Evolutionary conservation across 768 basidiomycete genomes (phyloP).

Genomic region (Panellus pusillus): DNA sequence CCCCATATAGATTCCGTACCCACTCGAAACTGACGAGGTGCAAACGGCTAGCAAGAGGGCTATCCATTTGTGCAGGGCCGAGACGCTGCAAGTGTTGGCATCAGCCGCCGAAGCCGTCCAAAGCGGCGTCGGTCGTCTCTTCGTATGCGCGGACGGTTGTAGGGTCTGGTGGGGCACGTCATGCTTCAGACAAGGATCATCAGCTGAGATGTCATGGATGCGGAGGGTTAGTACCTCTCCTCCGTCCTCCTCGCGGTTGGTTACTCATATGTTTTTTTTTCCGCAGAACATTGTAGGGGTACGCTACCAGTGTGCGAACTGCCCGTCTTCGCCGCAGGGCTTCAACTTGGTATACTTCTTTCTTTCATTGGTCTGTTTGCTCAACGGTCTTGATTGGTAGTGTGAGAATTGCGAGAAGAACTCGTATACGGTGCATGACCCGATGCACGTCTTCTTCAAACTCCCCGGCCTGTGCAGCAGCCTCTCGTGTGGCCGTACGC

Average conservation of each 20-base stretch:
- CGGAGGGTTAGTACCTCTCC: constrained; percentile 41
- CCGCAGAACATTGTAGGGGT: constrained; percentile 71
- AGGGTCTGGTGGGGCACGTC: constrained; percentile 42
- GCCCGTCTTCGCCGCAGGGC: constrained; percentile 68
- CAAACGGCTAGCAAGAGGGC: constrained; percentile 76
- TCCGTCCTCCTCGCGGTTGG: not conserved
- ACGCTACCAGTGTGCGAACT: constrained; percentile 89
- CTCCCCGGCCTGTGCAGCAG: constrained; percentile 73
- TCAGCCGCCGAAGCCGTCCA: constrained; percentile 40
- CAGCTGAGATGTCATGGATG: constrained; percentile 63
- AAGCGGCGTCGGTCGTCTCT: constrained; percentile 59
- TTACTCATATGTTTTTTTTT: not conserved
- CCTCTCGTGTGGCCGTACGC: constrained; percentile 50
- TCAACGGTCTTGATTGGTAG: constrained; percentile 36
- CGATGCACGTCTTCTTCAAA: constrained; percentile 87
- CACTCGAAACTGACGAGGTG: constrained; percentile 67
- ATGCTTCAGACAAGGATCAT: constrained; percentile 50
- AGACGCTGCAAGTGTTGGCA: constrained; percentile 65
- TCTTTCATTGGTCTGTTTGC: not conserved
- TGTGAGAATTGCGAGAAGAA: constrained; percentile 77
- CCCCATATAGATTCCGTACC: constrained; percentile 75
- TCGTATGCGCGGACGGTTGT: constrained; percentile 70
- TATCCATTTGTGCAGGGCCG: constrained; percentile 69
- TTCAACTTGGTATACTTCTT: constrained; percentile 68
- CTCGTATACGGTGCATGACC: constrained; percentile 81